A percentile compares a stretch with the other conserved stretches of the same genome.
Conservation (phyloP, 331 rosid genomes). For the Cydonia oblonga region DNA sequence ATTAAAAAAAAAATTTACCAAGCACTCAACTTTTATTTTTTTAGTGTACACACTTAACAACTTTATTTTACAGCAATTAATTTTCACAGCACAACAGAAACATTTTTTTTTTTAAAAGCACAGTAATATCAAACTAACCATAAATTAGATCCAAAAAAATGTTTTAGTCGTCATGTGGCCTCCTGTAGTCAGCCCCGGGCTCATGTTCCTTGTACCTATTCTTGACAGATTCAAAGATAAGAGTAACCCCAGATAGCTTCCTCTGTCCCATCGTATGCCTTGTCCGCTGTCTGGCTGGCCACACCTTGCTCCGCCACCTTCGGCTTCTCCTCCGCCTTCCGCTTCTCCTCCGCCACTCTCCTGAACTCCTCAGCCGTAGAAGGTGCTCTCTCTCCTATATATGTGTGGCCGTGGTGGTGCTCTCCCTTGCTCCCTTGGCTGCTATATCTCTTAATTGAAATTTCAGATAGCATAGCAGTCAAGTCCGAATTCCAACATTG, state of each 20-base stretch:
- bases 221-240: conserved; percentile 25
- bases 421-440: conserved; percentile 23
- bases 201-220: conserved; percentile 25
- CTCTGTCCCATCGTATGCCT: conserved; percentile 27
- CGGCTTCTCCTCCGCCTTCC: conserved; percentile 48
- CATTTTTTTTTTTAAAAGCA: background rate
- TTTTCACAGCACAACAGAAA: too few relatives aligned
- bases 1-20: too few relatives aligned
- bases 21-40: too few relatives aligned
- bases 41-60: too few relatives aligned
- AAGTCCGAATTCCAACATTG: background rate
- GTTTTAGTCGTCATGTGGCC: background rate
- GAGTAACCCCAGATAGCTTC: conserved; percentile 24
- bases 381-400: conserved; percentile 44
- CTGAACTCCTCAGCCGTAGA: conserved; percentile 50
- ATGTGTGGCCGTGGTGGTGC: background rate
- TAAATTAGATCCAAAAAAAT: background rate
- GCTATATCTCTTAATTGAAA: conserved; percentile 3
- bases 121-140: too few relatives aligned
- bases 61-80: too few relatives aligned
- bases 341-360: conserved; percentile 45
- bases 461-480: background rate
- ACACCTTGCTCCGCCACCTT: conserved; percentile 18
- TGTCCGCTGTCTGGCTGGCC: conserved; percentile 27
- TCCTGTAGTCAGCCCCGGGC: conserved; percentile 17